A percentile compares a stretch with the other conserved stretches of the same genome.
These are phyloP conservation scores for Helicocarpus griseus DNA, from an alignment of 2,329 filamentous ascomycete genomes.

Conservation along the genomic window DNA sequence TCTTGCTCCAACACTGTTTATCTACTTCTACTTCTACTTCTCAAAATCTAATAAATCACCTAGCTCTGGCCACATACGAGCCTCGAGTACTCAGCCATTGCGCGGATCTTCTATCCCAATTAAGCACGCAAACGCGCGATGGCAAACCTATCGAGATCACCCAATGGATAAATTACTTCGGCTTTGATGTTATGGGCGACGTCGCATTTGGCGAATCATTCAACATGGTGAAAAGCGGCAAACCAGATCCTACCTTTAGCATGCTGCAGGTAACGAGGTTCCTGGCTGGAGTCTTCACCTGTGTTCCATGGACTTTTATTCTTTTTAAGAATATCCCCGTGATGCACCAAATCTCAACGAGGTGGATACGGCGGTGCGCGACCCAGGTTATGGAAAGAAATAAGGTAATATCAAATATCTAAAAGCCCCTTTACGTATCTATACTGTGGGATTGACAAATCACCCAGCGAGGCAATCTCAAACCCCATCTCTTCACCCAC, in stretches of 20 bases:
- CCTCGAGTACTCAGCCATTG: constrained; percentile 7
- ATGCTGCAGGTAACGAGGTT: constrained; percentile 13
- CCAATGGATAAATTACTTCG: constrained; percentile 18
- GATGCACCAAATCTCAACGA: constrained; percentile 7
- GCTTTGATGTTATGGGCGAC: constrained; percentile 28
- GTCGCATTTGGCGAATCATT: constrained; percentile 29
- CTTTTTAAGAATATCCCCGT: constrained; percentile 15
- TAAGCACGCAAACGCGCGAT: neutral
- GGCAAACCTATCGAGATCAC: constrained; percentile 8
- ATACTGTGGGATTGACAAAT: too few species aligned
- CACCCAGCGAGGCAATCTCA: constrained; percentile 3
- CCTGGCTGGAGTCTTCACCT: constrained; percentile 12
- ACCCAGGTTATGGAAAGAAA: constrained; percentile 9
- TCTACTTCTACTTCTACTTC: neutral
- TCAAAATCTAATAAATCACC: neutral
- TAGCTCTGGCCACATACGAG: constrained; percentile 8
- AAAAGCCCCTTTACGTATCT: too few species aligned
- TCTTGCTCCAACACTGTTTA: neutral
- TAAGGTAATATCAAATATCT: constrained; percentile 9
- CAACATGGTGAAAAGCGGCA: constrained; percentile 21
- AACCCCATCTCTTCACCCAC: constrained; percentile 7
- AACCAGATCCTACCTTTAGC: constrained; percentile 15
- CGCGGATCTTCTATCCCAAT: constrained; percentile 2
- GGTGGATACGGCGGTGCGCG: constrained; percentile 14
- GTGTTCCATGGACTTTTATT: constrained; percentile 17